A percentile compares a stretch with the other conserved stretches of the same genome.
phyloP scores from a whole-genome alignment of 2,329 filamentous ascomycete genomes.

The Rhexocercosporidium sp. region DNA sequence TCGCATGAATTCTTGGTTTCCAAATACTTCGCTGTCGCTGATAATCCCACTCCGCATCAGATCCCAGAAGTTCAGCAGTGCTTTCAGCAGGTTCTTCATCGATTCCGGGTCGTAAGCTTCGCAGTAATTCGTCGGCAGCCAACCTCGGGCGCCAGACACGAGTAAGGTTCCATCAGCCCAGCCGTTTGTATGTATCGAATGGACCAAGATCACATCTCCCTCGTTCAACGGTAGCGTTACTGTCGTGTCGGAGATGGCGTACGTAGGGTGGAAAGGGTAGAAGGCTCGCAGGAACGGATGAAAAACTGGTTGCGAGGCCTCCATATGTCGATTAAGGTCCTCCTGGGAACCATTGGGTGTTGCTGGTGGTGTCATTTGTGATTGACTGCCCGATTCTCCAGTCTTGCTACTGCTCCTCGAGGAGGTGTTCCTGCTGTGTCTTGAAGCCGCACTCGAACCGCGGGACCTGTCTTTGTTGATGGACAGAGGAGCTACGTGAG shows the following conservation, averaged over 20 bases:
- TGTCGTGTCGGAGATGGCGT: constrained; percentile 78
- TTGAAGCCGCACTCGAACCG: constrained; percentile 43
- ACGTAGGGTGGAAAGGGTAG: constrained; percentile 85
- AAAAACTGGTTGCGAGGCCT: constrained; percentile 68
- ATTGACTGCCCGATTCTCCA: constrained; percentile 36
- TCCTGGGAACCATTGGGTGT: constrained; percentile 75
- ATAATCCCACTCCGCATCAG: constrained; percentile 78
- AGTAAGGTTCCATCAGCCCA: constrained; percentile 97
- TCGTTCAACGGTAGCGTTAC: constrained; percentile 88
- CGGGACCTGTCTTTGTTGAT: constrained; percentile 52
- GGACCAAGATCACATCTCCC: constrained; percentile 90
- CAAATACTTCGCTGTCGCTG: constrained; percentile 78
- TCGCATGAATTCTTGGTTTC: constrained; percentile 92
- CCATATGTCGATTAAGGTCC: constrained; percentile 47
- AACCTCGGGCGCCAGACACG: constrained; percentile 84
- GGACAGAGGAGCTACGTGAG: constrained; percentile 64
- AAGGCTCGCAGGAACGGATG: constrained; percentile 95
- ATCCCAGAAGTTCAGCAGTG: constrained; percentile 92
- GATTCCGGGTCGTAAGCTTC: constrained; percentile 90
- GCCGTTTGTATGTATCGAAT: constrained; percentile 96
- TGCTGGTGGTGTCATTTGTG: constrained; percentile 76
- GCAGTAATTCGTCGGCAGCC: constrained; percentile 98
- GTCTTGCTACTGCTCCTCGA: constrained; percentile 41
- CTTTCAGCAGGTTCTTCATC: constrained; percentile 83
- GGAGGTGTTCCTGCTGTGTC: constrained; percentile 50